phyloP scores from a whole-genome alignment of 176 grass and related monocot genomes.

The Aegilops tauschii region DNA sequence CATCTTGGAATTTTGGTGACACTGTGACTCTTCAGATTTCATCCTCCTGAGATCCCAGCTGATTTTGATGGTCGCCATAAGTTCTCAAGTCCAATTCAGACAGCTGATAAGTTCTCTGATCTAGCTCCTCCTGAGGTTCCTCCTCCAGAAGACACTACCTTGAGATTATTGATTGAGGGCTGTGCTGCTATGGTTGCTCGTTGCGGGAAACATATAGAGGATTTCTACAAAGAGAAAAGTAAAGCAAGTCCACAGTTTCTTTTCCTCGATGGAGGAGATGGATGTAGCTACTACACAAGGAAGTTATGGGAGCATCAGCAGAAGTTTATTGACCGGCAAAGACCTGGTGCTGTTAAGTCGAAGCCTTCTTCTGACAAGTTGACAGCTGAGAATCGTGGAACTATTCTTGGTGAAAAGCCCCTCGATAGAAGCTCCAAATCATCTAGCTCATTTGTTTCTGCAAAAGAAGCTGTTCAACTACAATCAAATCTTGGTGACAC shows the following conservation, averaged over 20 bases:
- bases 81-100: constrained; percentile 54
- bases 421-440: constrained; percentile 66
- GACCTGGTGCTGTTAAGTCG: constrained; percentile 36
- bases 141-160: constrained; percentile 74
- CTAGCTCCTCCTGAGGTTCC: constrained; percentile 64
- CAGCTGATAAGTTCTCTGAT: constrained; percentile 45
- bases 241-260: constrained; percentile 72
- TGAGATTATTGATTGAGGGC: constrained; percentile 80
- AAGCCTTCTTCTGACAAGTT: constrained; percentile 62
- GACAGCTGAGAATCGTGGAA: constrained; percentile 83
- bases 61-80: constrained; percentile 82
- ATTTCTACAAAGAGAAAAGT: constrained; percentile 89
- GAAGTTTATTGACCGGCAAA: constrained; percentile 50
- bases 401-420: constrained; percentile 90
- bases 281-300: constrained; percentile 71
- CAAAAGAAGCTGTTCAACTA: constrained; percentile 64
- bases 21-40: constrained; percentile 59
- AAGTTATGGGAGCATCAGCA: constrained; percentile 91
- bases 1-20: neutral
- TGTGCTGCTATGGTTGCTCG: constrained; percentile 84
- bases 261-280: constrained; percentile 83
- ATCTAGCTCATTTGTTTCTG: constrained; percentile 36
- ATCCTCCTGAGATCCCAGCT: constrained; percentile 65
- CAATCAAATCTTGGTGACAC: constrained; percentile 75
- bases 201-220: constrained; percentile 90